Base-by-base conservation (phyloP, 805 yeast species). In the Ogataea saltuana region DNA sequence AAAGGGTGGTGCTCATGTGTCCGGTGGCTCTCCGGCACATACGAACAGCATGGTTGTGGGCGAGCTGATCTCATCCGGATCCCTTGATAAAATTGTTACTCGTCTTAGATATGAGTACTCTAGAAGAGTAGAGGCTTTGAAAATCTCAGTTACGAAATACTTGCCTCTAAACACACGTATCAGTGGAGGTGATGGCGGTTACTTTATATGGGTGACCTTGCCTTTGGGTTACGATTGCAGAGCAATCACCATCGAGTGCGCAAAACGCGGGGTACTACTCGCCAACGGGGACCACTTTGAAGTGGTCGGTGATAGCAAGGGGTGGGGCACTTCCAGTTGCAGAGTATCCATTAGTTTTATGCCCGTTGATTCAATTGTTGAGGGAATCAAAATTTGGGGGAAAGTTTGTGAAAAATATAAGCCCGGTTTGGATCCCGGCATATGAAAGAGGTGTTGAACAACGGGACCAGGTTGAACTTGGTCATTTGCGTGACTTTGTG, bases 1-100 rank as follows among this genome's bases (percentile, higher is more conserved):
- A 4, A 73, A 72, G 45, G 84, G 88, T 23, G 96, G 96, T 9
- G 88, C 95, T 1, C 83, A 83, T 58, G 72, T 72, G 19, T 84
- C 93, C 3, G 96, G 96, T 9, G 96, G 96, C 0, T 74, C 91
- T 1, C 95, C 96, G 0, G 76, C 85, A 0, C 96, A 88, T 51
- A 67, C 86, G 53, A 78, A 78, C 50, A 73, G 88, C 1, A 76
- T 76, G 67, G 77, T 85, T 19, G 81, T 83, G 1, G 80, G 81
- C 1, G 76, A 83, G 6, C 60, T 88, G 56, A 67, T 88, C 12
- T 55, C 64, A 13, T 57, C 74, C 4, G 86, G 87, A 0, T 56
- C 60, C 2, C 60, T 84, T 31, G 77, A 75, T 38, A 49, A 49
- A 2, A 72, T 83, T 8, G 62, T 87, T 18, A 59, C 53, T 2